Evolutionary conservation across 306 rosid genomes (phyloP), one percentile per base, ranked within the genome.

Genomic region (Ziziphus jujuba): DNA sequence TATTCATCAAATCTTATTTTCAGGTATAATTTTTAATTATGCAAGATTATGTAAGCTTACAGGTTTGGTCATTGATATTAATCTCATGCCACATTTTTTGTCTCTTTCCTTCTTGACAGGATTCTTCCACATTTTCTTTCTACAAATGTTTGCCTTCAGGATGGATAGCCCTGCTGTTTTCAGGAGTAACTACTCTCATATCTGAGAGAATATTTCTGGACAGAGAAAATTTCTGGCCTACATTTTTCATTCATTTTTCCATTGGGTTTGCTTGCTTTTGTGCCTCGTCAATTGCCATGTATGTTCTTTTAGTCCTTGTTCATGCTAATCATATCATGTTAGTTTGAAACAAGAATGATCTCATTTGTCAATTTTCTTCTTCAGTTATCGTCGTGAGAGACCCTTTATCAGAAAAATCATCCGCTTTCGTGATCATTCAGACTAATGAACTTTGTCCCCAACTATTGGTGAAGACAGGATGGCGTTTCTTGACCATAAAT

Each of bases 141-240:
- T 15, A 25, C 64, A 62, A 80, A 70, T 93, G 99, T 81, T 63
- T 90, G 84, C 99, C 99, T 63, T 84, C 88, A 2, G 99, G 99
- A 73, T 88, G 95, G 95, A 74, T 54, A 63, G 65, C 75, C 70
- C 56, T 90, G 56, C 67, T 90, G 72, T 74, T 86, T 79, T 88
- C 97, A 23, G 85, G 91, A 9, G 47, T 88, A 67, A 73, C 72
- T 72, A 90, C 96, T 19, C 75, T 77, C 33, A 73, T 86, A 77
- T 88, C 97, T 1, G 99, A 93, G 89, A 88, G 80, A 70, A 23
- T 88, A 58, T 85, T 93, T 80, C 63, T 90, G 78, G 89, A 86
- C 79, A 80, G 69, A 34, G 71, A 88, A 71, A 86, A 86, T 25
- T 93, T 90, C 85, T 83, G 85, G 96, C 77, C 78, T 1, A 80